These are phyloP conservation scores for Reticulascus tulasneorum DNA, from an alignment of 2,329 filamentous ascomycete genomes.

Conservation along the genomic window DNA sequence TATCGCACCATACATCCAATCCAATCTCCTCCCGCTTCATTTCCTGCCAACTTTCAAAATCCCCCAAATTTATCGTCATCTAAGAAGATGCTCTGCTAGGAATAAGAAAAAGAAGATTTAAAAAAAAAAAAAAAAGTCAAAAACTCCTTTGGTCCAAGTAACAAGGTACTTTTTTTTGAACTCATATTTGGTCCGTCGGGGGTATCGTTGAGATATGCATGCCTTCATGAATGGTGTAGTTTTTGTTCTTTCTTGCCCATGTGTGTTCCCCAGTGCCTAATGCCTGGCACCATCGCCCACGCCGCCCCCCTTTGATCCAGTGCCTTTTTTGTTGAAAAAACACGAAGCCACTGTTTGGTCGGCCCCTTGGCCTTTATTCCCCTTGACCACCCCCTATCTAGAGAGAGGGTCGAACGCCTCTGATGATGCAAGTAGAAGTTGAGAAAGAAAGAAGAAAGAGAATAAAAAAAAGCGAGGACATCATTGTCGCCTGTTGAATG, in stretches of 20 bases:
- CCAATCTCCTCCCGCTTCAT: no score
- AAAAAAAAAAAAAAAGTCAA: slow-evolving; percentile 1
- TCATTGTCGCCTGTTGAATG: no score
- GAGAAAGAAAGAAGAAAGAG: slow-evolving; percentile 16
- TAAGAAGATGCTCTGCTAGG: no score
- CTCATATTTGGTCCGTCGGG: slow-evolving; percentile 19
- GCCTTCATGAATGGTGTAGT: slow-evolving; percentile 21
- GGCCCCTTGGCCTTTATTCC: slow-evolving; percentile 14
- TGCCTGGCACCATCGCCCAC: slow-evolving; percentile 13
- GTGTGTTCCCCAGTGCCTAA: slow-evolving; percentile 16
- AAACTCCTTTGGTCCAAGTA: slow-evolving; percentile 2
- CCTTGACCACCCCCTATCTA: no score
- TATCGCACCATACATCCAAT: no score
- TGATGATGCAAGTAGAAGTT: slow-evolving; percentile 17
- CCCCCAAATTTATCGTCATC: no score
- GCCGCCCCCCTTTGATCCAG: slow-evolving; percentile 6
- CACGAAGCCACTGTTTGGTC: slow-evolving; percentile 13
- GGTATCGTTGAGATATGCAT: slow-evolving; percentile 40
- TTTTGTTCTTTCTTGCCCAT: slow-evolving; percentile 11
- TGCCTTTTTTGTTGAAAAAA: slow-evolving; percentile 25
- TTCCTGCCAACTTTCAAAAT: no score
- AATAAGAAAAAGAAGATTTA: slow-evolving; percentile 1
- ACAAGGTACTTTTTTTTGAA: slow-evolving; percentile 12
- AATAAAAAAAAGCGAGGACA: slow-evolving; percentile 16
- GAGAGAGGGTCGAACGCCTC: slow-evolving; percentile 16